phyloP scores from a whole-genome alignment of 768 basidiomycete genomes.

The Crepidotus variabilis region DNA sequence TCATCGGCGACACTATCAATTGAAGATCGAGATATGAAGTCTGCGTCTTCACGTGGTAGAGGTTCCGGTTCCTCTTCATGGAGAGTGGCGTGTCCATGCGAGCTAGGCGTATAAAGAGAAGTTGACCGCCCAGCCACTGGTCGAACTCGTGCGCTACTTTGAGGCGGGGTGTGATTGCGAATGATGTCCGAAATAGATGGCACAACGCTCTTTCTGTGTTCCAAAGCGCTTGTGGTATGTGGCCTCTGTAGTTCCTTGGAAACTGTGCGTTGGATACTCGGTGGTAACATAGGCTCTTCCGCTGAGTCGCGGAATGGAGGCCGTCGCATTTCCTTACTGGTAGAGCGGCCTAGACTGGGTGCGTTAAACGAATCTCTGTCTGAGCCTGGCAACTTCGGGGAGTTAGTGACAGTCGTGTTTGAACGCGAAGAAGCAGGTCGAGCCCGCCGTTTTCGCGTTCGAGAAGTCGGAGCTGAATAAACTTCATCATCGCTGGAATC shows the following conservation, averaged over 20 bases:
- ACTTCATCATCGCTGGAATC: constrained; percentile 59
- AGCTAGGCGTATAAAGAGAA: constrained; percentile 44
- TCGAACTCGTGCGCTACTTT: constrained; percentile 45
- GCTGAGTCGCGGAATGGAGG: constrained; percentile 4
- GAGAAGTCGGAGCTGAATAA: constrained; percentile 20
- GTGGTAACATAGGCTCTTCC: constrained; percentile 10
- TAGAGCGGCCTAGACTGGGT: background rate
- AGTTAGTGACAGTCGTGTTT: constrained; percentile 26
- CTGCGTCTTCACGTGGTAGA: constrained; percentile 50
- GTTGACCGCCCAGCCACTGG: constrained; percentile 32
- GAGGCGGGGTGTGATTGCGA: constrained; percentile 68
- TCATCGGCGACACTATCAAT: constrained; percentile 87
- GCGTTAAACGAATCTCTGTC: background rate
- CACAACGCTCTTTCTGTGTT: constrained; percentile 45
- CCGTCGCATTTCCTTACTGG: background rate
- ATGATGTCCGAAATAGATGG: constrained; percentile 91
- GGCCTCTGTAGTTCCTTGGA: constrained; percentile 13
- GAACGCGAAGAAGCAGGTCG: constrained; percentile 9
- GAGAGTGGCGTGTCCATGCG: constrained; percentile 39
- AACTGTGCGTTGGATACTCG: constrained; percentile 11
- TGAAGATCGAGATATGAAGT: constrained; percentile 74
- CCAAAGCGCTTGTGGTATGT: constrained; percentile 18
- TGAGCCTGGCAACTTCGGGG: constrained; percentile 11
- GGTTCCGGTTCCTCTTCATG: constrained; percentile 53
- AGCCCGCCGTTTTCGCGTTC: constrained; percentile 26